Evolutionary conservation across 345 rosid genomes (phyloP).

Genomic region (Eucalyptus fibrosa): DNA sequence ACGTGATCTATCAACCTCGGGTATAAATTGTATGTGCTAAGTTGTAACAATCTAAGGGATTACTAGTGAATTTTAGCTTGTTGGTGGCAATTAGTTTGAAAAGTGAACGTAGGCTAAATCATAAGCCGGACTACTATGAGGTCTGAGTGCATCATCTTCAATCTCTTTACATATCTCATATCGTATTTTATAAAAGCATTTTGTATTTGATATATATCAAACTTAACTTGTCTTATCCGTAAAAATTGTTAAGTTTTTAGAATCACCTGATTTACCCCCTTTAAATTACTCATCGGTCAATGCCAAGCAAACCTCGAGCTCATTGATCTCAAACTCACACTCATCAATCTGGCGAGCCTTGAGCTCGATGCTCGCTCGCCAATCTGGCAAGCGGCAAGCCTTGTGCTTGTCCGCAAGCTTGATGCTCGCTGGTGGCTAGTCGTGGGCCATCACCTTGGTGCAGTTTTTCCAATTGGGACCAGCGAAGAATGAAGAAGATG

Average conservation of each 20-base stretch:
- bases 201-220: neutral
- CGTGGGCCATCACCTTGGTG: too few relatives aligned
- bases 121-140: neutral
- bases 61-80: neutral
- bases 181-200: neutral
- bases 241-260: neutral
- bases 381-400: too few relatives aligned
- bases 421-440: too few relatives aligned
- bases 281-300: neutral
- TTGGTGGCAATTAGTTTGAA: neutral
- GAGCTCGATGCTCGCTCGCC: too few relatives aligned
- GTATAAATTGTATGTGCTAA: neutral
- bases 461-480: too few relatives aligned
- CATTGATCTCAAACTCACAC: too few relatives aligned
- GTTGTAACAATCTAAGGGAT: neutral
- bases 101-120: neutral
- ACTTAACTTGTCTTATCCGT: neutral
- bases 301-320: too few relatives aligned
- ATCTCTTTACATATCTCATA: neutral
- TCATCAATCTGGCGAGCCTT: too few relatives aligned
- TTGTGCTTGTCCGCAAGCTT: too few relatives aligned
- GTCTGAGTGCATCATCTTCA: neutral
- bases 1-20: neutral
- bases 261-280: neutral
- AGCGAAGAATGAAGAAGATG: too few relatives aligned